Evolutionary conservation across 73 alveolate species (phyloP).

Genomic region (Urostyla sp.): DNA sequence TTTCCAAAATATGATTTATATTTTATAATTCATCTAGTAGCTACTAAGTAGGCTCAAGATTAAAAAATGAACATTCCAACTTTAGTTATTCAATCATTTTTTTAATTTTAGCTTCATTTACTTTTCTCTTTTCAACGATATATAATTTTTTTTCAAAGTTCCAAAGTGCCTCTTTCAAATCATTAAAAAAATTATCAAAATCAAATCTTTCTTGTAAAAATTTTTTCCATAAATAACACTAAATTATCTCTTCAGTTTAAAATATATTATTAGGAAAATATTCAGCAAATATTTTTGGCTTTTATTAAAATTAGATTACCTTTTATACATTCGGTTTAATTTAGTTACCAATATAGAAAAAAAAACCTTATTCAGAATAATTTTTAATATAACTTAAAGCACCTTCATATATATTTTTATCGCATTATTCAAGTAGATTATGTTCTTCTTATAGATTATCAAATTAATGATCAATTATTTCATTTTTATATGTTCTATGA

Average conservation of each 20-base stretch:
- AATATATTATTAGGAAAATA: background rate
- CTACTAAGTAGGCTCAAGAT: background rate
- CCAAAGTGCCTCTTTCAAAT: too few relatives aligned
- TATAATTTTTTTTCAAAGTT: background rate
- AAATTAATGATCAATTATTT: background rate
- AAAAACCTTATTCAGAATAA: background rate
- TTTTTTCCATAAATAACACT: background rate
- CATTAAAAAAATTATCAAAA: background rate
- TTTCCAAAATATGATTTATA: background rate
- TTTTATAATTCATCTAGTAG: background rate
- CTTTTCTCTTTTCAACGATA: background rate
- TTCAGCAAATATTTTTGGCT: background rate
- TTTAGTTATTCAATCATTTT: background rate
- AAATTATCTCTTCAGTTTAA: background rate
- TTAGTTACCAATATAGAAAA: background rate
- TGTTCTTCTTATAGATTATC: background rate
- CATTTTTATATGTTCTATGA: background rate
- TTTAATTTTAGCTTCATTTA: background rate
- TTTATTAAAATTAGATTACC: background rate
- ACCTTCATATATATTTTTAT: background rate
- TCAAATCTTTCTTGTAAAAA: background rate
- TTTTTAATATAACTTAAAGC: background rate
- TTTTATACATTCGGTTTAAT: background rate
- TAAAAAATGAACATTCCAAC: background rate
- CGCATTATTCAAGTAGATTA: background rate